phyloP scores from a whole-genome alignment of 805 yeast species.

The Yarrowia sp. region DNA sequence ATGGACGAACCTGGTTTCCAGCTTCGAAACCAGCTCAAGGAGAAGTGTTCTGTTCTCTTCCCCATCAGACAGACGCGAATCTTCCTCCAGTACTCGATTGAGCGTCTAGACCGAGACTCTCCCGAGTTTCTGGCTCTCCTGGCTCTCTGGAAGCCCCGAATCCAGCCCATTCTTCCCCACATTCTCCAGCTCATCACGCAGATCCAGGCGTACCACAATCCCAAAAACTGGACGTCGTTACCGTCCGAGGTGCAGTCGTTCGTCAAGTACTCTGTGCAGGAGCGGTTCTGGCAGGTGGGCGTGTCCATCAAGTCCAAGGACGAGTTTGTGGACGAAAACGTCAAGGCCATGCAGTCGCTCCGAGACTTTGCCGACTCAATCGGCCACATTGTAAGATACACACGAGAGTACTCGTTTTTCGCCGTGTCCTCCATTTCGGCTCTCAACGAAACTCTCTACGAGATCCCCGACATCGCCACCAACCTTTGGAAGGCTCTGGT shows the following conservation, averaged over 20 bases:
- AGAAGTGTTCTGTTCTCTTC: constrained; percentile 91
- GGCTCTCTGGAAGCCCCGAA: constrained; percentile 89
- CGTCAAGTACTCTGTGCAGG: constrained; percentile 87
- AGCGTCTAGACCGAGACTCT: constrained; percentile 80
- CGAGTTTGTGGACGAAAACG: constrained; percentile 91
- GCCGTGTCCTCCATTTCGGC: constrained; percentile 90
- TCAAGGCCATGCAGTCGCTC: constrained; percentile 89
- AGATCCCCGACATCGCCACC: constrained; percentile 79
- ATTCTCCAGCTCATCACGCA: constrained; percentile 85
- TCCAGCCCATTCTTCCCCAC: constrained; percentile 90
- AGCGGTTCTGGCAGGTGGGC: constrained; percentile 98
- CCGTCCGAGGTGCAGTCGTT: constrained; percentile 92
- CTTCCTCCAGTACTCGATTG: constrained; percentile 93
- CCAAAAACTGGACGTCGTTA: constrained; percentile 85
- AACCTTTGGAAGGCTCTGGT: constrained; percentile 86
- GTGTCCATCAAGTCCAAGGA: constrained; percentile 93
- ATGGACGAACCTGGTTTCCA: constrained; percentile 90
- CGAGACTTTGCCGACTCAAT: constrained; percentile 98
- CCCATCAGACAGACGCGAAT: constrained; percentile 96
- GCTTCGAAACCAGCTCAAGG: constrained; percentile 78
- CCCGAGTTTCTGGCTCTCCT: constrained; percentile 74
- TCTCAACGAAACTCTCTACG: constrained; percentile 86
- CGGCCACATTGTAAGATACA: constrained; percentile 93
- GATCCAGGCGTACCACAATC: constrained; percentile 93
- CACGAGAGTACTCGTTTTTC: constrained; percentile 92